Conservation (phyloP, 495 filamentous ascomycete species). For the Aspergillus campestris region DNA sequence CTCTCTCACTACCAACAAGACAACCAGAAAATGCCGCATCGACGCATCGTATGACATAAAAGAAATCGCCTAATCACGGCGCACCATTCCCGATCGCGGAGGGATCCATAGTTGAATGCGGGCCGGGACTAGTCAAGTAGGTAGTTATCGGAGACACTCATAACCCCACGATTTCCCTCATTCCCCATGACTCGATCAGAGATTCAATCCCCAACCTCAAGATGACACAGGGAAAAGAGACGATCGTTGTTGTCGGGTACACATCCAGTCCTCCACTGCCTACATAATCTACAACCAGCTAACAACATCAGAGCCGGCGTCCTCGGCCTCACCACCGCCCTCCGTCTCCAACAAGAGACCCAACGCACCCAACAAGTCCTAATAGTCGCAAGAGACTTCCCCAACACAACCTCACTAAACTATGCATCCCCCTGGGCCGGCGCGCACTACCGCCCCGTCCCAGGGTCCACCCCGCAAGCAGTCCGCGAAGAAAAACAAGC, state of each 20-base stretch:
- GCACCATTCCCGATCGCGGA: too few relatives aligned
- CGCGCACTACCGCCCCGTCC: slow-evolving; percentile 51
- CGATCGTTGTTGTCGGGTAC: slow-evolving; percentile 41
- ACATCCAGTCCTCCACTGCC: background rate
- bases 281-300: slow-evolving; percentile 3
- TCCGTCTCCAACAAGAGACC: slow-evolving; percentile 38
- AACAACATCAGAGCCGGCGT: slow-evolving; percentile 44
- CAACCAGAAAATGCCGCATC: too few relatives aligned
- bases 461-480: slow-evolving; percentile 32
- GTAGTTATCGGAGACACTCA: background rate
- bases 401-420: slow-evolving; percentile 44
- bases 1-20: too few relatives aligned
- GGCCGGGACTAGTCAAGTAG: background rate
- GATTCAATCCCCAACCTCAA: background rate
- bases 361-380: slow-evolving; percentile 32
- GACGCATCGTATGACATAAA: too few relatives aligned
- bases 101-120: too few relatives aligned
- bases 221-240: slow-evolving; percentile 21
- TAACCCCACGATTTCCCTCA: background rate
- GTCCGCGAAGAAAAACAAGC: slow-evolving; percentile 42
- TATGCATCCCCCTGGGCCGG: slow-evolving; percentile 61
- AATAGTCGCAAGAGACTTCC: slow-evolving; percentile 50
- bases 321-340: slow-evolving; percentile 47
- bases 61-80: too few relatives aligned
- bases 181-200: background rate